These are phyloP conservation scores for Myxozyma sirexii DNA, from an alignment of 805 yeast genomes.

Conservation along the genomic window DNA sequence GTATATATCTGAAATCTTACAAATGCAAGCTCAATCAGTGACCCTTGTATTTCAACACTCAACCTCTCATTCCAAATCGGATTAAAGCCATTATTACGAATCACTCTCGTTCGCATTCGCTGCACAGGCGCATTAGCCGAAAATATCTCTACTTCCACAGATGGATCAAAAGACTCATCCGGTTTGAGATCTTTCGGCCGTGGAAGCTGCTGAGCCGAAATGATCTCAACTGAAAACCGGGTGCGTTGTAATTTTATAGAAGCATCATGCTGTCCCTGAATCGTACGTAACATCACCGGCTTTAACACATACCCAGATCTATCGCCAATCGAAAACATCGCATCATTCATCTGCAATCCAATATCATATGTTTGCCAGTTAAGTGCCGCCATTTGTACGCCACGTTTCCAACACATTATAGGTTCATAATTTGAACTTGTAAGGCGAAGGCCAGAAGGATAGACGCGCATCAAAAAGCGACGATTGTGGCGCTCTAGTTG, in stretches of 20 bases:
- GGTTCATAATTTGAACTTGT: conserved; percentile 84
- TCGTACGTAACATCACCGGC: conserved; percentile 52
- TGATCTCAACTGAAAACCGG: conserved; percentile 41
- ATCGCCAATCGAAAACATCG: conserved; percentile 66
- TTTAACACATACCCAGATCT: conserved; percentile 78
- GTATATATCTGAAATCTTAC: conserved; percentile 43
- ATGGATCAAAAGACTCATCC: conserved; percentile 59
- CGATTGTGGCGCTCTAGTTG: conserved; percentile 77
- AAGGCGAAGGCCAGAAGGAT: conserved; percentile 79
- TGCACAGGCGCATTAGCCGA: background rate
- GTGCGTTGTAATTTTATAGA: background rate
- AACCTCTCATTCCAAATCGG: conserved; percentile 75
- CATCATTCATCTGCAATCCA: conserved; percentile 86
- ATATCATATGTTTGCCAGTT: conserved; percentile 49
- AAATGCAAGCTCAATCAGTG: conserved; percentile 43
- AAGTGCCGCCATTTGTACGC: conserved; percentile 93
- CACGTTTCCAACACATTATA: conserved; percentile 74
- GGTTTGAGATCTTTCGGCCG: conserved; percentile 57
- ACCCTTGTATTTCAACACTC: conserved; percentile 46
- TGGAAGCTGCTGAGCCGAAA: conserved; percentile 88
- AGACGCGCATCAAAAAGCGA: conserved; percentile 74
- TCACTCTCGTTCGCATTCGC: conserved; percentile 40
- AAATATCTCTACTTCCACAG: conserved; percentile 58
- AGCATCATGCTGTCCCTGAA: conserved; percentile 2
- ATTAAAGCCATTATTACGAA: conserved; percentile 77